Evolutionary conservation across 441 rosid genomes (phyloP), one percentile per base, ranked within the genome.

Genomic region (Jatropha multifida): DNA sequence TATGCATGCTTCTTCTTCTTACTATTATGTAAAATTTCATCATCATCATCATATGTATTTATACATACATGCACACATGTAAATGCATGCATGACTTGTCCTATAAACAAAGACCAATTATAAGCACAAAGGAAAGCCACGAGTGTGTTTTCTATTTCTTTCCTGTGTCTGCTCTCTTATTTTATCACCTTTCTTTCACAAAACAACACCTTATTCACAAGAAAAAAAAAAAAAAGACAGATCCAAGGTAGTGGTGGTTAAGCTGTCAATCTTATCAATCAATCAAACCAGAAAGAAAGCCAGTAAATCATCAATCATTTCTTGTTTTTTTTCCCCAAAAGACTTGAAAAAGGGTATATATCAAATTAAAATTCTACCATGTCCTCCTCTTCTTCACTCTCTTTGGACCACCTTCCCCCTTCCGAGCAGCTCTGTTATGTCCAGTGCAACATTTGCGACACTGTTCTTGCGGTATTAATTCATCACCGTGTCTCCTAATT

Each of bases 381-480:
- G 72, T 87, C 94, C 74, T 87, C 92, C 81, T 81, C 92, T 59
- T 76, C 92, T 83, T 81, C 86, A 76, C 85, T 86, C 72, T 85
- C 94, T 74, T 87, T 92, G 89, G 98, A 94, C 87, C 93, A 86
- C 84, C 86, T 90, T 81, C 85, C 96, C 78, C 89, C 94, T 80
- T 82, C 94, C 83, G 99, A 93, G 69, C 98, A 94, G 84, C 99
- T 94, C 83, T 92, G 98, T 80, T 94, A 93, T 78, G 98, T 94
- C 92, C 97, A 88, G 77, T 94, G 99, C 92, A 88, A 86, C 88
- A 90, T 84, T 78, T 94, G 99, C 37, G 86, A 90, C 80, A 94
- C 97, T 73, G 87, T 91, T 77, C 96, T 94, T 71, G 99, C 98
- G 81, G 99, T 94, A 42, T 48, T 38, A 46, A 14, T 41, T 46